Evolutionary conservation across 2,329 filamentous ascomycete genomes (phyloP), one percentile per base, ranked within the genome.

Genomic region (Albophoma yamanashiensis): DNA sequence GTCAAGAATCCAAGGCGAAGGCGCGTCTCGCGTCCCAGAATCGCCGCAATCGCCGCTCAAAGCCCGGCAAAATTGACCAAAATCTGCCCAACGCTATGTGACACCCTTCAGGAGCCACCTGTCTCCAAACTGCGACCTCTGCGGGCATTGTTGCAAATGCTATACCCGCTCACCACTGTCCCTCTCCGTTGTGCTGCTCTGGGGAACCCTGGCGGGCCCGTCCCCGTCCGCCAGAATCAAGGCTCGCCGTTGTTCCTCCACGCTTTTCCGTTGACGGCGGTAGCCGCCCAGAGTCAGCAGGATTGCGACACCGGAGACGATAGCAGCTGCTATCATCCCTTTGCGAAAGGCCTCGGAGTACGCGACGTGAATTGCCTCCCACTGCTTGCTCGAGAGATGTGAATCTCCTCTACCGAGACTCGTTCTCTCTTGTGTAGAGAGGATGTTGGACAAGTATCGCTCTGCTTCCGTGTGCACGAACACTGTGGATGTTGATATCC

Each of bases 401-500:
- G 60, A 58, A 43, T 63, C 59, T 22, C 62, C 58, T 8, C 65
- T 63, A 6, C 67, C 65, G 4, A 73, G 61, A 7, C 60, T 68
- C 27, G 65, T 62, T 20, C 74, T 62, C 47, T 75, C 67, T 9
- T 67, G 61, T 1, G 68, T 59, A 11, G 70, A 63, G 3, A 75
- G 53, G 4, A 68, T 59, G n/a, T 66, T 69, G 2, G 63, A 62
- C 40, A 76, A 64, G 34, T 69, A 63, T 3, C 68, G 59, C 34
- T 66, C 60, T 8, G 68, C 50, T 70, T 71, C 64, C 66, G 72
- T 57, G 62, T 70, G 52, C 64, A 81, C 65, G 20, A 82, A 73
- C 20, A 78, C 77, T 0, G 81, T 78, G 25, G 79, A 83, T 1
- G 77, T 74, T 3, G 81, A 78, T 58, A 84, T 82, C 3, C 81